phyloP scores from a whole-genome alignment of 1,139 yeast species.

The Debaryomyces singareniensis region DNA sequence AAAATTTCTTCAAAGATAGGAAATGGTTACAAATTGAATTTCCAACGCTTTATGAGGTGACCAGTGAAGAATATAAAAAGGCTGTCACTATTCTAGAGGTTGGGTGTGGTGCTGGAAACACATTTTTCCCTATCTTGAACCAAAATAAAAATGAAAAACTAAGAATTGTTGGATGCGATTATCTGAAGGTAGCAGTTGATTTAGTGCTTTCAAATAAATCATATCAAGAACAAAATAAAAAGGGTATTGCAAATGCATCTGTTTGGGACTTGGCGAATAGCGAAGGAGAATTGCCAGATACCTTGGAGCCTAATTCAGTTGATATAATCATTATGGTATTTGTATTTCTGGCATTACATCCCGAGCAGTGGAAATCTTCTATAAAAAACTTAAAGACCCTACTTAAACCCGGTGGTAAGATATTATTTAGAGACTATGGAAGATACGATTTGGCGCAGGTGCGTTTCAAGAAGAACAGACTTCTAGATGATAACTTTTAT shows the following conservation, averaged over 20 bases:
- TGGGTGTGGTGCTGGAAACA: slow-evolving; percentile 99
- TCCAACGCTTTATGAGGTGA: slow-evolving; percentile 75
- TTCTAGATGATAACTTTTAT: slow-evolving; percentile 87
- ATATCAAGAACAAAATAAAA: slow-evolving; percentile 40
- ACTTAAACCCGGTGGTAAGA: slow-evolving; percentile 88
- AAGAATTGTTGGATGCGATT: slow-evolving; percentile 80
- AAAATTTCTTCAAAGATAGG: slow-evolving; percentile 92
- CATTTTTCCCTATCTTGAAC: slow-evolving; percentile 80
- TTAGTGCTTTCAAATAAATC: slow-evolving; percentile 60
- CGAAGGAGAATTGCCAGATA: slow-evolving; percentile 72
- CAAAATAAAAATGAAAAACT: slow-evolving; percentile 78
- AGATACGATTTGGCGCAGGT: slow-evolving; percentile 94
- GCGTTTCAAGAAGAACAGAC: slow-evolving; percentile 82
- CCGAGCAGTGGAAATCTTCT: slow-evolving; percentile 86
- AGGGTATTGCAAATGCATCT: slow-evolving; percentile 68
- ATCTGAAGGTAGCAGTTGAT: slow-evolving; percentile 84
- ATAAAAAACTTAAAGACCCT: slow-evolving; percentile 60
- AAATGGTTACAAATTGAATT: slow-evolving; percentile 95
- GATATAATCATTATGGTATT: slow-evolving; percentile 92
- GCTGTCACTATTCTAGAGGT: slow-evolving; percentile 75
- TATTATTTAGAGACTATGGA: slow-evolving; percentile 90
- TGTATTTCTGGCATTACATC: slow-evolving; percentile 88
- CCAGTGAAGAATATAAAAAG: slow-evolving; percentile 59
- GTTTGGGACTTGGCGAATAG: slow-evolving; percentile 95
- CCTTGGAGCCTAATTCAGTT: slow-evolving; percentile 72